These are phyloP conservation scores for Penicillium sp. DNA, from an alignment of 2,329 filamentous ascomycete species.

Conservation along the genomic window DNA sequence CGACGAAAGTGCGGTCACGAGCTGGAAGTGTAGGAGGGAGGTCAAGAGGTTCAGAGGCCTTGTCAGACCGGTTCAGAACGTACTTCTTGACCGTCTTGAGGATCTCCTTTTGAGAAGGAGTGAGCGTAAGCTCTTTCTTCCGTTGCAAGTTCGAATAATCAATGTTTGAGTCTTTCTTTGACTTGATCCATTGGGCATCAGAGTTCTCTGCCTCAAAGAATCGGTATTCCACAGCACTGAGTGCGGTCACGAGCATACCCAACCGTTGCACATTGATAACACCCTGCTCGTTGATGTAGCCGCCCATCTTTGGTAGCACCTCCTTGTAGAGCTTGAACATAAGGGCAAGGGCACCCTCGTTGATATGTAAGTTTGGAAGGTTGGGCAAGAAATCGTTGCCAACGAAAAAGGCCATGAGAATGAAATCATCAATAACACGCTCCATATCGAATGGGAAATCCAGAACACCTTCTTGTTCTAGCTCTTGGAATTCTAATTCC, in stretches of 20 bases:
- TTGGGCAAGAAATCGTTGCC: constrained; percentile 99
- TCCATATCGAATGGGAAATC: constrained; percentile 88
- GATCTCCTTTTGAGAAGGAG: constrained; percentile 75
- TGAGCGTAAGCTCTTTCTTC: constrained; percentile 68
- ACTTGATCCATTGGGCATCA: constrained; percentile 87
- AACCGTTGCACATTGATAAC: constrained; percentile 85
- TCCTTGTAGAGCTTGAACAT: constrained; percentile 98
- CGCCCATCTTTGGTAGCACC: constrained; percentile 79
- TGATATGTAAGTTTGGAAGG: constrained; percentile 93
- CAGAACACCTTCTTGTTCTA: constrained; percentile 71
- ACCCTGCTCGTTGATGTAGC: constrained; percentile 95
- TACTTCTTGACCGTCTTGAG: constrained; percentile 82
- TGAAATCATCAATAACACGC: constrained; percentile 97
- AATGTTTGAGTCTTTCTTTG: constrained; percentile 73
- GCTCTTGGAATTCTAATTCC: constrained; percentile 92
- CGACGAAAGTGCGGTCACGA: constrained; percentile 87
- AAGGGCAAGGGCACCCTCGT: constrained; percentile 90
- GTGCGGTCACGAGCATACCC: constrained; percentile 72
- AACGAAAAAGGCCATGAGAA: constrained; percentile 98
- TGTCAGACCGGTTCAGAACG: constrained; percentile 66
- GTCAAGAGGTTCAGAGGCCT: constrained; percentile 61
- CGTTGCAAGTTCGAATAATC: constrained; percentile 61
- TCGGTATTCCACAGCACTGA: constrained; percentile 85
- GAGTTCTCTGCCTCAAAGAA: constrained; percentile 89
- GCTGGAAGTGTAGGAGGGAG: constrained; percentile 72